phyloP scores from a whole-genome alignment of 768 basidiomycete species.

The Lyophyllum shimeji region DNA sequence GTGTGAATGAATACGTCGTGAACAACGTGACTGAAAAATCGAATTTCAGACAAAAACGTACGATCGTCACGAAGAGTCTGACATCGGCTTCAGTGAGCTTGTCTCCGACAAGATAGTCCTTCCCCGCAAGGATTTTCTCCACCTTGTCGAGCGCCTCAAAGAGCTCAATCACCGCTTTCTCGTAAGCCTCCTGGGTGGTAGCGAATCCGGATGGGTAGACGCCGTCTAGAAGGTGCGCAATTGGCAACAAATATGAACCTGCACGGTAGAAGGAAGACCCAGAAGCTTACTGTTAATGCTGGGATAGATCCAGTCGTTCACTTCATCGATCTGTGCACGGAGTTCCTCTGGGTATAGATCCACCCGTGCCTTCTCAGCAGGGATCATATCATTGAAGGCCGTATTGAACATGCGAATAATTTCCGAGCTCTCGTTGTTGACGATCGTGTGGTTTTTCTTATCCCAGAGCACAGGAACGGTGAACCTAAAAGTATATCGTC shows the following conservation, averaged over 20 bases:
- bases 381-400: slow-evolving; percentile 73
- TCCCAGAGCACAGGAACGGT: slow-evolving; percentile 95
- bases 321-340: slow-evolving; percentile 72
- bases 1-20: background rate
- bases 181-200: slow-evolving; percentile 76
- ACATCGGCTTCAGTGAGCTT: slow-evolving; percentile 82
- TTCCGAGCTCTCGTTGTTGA: slow-evolving; percentile 95
- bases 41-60: slow-evolving; percentile 43
- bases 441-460: slow-evolving; percentile 81
- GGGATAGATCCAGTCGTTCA: slow-evolving; percentile 88
- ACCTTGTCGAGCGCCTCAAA: slow-evolving; percentile 80
- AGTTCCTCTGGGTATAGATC: slow-evolving; percentile 80
- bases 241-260: background rate
- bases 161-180: slow-evolving; percentile 68
- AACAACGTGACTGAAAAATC: background rate
- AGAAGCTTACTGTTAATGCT: slow-evolving; percentile 71
- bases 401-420: slow-evolving; percentile 94
- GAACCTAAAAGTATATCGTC: slow-evolving; percentile 44
- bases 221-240: slow-evolving; percentile 51
- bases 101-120: slow-evolving; percentile 84
- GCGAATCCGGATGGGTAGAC: slow-evolving; percentile 94
- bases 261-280: background rate
- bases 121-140: slow-evolving; percentile 74
- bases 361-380: slow-evolving; percentile 59
- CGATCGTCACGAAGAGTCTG: slow-evolving; percentile 91